Evolutionary conservation across 192 early-diverging fungal genomes (phyloP), one percentile per base, ranked within the genome.

Genomic region (Backusella mclennaniae): DNA sequence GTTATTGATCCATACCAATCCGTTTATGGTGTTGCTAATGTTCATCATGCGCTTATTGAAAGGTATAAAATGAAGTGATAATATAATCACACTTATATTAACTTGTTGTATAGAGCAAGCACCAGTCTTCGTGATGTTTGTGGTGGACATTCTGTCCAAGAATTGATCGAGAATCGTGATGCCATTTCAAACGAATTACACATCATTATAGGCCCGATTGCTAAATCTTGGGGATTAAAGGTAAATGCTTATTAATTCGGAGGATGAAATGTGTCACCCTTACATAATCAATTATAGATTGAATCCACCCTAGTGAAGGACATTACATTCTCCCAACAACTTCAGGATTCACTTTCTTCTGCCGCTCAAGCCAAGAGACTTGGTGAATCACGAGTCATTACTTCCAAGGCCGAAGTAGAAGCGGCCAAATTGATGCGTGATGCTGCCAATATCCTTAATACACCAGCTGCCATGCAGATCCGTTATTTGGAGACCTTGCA

Each of bases 401-500:
- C 93, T 31, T 95, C 96, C 1, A 76, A 90, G 78, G 95, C 96
- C 2, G 93, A 93, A 76, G 95, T 77, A 4, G 76, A 77, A 38
- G 70, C 92, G 46, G 95, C 96, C 2, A 96, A 94, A 77, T 81
- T 98, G 35, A 96, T 97, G 95, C 89, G 95, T 36, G 92, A 97
- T 81, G 95, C 96, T n/a, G 91, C 96, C 0, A 95, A 97, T 76
- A 94, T 97, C 53, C 82, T 98, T 23, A 96, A 94, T 81, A 92
- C 93, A 3, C 93, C 93, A 14, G 39, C 68, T 29, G 76, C 79
- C 17, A 66, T 78, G 42, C 95, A 98, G 85, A 98, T 98, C 73
- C 90, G 96, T 38, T 96, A 96, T 66, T 83, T 97, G 12, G 95
- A 97, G 66, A 98, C 96, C 2, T 80, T 98, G 81, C 79, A 86